Evolutionary conservation across 2,329 filamentous ascomycete genomes (phyloP).

Genomic region (Dothistroma pini): DNA sequence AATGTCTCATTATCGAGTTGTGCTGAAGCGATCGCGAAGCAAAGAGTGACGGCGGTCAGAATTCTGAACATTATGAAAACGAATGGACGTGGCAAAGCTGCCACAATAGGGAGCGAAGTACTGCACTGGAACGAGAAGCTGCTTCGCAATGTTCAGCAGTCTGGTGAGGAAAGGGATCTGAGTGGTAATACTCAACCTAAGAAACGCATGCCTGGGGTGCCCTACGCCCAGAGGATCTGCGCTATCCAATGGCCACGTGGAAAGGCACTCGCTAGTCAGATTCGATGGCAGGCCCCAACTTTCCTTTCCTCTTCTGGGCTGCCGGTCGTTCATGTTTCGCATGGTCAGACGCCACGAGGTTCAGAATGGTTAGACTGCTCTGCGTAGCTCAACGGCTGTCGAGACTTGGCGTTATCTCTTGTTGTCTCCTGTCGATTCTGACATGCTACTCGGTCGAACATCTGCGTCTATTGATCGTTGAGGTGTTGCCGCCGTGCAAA

Average conservation of each 20-base stretch:
- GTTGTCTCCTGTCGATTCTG: neutral
- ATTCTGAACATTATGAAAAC: constrained; percentile 16
- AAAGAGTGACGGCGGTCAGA: constrained; percentile 12
- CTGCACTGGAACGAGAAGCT: neutral
- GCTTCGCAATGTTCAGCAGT: neutral
- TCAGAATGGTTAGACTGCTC: neutral
- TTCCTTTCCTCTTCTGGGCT: neutral
- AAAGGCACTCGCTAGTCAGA: neutral
- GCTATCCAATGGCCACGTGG: neutral
- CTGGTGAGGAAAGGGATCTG: neutral
- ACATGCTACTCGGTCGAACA: neutral
- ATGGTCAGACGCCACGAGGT: neutral
- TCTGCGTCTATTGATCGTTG: neutral
- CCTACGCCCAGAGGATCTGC: neutral
- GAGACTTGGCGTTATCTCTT: neutral
- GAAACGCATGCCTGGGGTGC: neutral
- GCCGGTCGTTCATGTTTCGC: neutral
- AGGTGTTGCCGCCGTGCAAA: neutral
- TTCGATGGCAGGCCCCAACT: neutral
- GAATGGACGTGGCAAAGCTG: constrained; percentile 20
- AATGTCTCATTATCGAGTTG: constrained; percentile 2
- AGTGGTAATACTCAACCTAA: neutral
- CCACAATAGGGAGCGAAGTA: constrained; percentile 5
- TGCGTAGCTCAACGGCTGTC: neutral
- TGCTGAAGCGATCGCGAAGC: constrained; percentile 10